These are phyloP conservation scores for Citrus unshiu DNA, from an alignment of 345 rosid genomes.

Conservation along the genomic window DNA sequence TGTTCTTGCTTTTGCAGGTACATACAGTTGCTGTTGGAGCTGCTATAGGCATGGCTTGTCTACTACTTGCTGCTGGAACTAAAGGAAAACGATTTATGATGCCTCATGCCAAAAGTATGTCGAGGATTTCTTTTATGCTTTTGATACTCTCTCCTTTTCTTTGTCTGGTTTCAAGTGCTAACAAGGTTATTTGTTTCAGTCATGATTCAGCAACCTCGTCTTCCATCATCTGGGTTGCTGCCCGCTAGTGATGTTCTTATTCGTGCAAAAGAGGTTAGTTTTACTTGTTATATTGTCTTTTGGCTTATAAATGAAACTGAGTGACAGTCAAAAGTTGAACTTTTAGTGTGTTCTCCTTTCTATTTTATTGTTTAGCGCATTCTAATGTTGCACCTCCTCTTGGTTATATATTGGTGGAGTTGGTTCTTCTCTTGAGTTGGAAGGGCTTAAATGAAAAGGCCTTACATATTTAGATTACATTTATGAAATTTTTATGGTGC, in stretches of 20 bases:
- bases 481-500: background rate
- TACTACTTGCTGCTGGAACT: conserved; percentile 80
- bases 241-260: conserved; percentile 83
- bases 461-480: background rate
- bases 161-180: background rate
- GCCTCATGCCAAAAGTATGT: conserved; percentile 84
- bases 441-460: background rate
- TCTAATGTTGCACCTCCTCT: background rate
- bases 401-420: background rate
- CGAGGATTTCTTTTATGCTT: background rate
- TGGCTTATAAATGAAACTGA: conserved; percentile 1
- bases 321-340: background rate
- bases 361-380: background rate
- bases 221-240: conserved; percentile 82
- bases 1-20: conserved; percentile 42
- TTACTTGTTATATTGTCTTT: background rate
- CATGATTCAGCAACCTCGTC: conserved; percentile 79
- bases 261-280: conserved; percentile 82
- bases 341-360: background rate
- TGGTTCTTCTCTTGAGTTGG: background rate
- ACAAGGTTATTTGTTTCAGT: conserved; percentile 43
- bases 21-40: conserved; percentile 75
- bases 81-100: conserved; percentile 84
- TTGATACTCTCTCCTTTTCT: background rate
- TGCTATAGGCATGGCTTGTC: conserved; percentile 80